Conservation (phyloP, 345 rosid genomes). For the Syzygium oleosum region DNA sequence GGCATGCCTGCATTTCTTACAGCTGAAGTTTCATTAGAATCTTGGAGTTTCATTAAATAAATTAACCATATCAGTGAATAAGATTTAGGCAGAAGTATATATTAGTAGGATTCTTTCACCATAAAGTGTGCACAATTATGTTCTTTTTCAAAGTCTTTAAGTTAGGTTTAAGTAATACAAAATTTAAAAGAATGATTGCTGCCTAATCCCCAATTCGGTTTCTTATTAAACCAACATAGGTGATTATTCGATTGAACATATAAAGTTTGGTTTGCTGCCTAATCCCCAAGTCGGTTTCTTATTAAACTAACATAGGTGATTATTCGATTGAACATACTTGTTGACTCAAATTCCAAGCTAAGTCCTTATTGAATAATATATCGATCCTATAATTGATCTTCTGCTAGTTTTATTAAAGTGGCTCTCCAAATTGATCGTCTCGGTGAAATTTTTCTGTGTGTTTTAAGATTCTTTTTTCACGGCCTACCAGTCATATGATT, state of each 20-base stretch:
- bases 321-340: not conserved
- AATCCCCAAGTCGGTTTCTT: not conserved
- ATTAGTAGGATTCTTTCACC: not conserved
- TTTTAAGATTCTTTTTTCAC: not conserved
- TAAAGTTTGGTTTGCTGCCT: not conserved
- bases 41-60: not conserved
- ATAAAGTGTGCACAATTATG: not conserved
- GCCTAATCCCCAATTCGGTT: not conserved
- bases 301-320: not conserved
- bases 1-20: not conserved
- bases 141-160: not conserved
- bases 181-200: not conserved
- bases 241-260: not conserved
- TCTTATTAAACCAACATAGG: not conserved
- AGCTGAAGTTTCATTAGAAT: not conserved
- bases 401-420: not conserved
- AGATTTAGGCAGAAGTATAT: not conserved
- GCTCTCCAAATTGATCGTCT: not conserved
- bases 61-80: not conserved
- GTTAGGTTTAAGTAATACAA: not conserved
- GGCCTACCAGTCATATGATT: not conserved
- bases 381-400: not conserved
- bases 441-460: not conserved
- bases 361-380: not conserved
- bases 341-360: not conserved